These are phyloP conservation scores for Acanthamoeba castellanii DNA, from an alignment of 208 protist genomes.

Conservation along the genomic window DNA sequence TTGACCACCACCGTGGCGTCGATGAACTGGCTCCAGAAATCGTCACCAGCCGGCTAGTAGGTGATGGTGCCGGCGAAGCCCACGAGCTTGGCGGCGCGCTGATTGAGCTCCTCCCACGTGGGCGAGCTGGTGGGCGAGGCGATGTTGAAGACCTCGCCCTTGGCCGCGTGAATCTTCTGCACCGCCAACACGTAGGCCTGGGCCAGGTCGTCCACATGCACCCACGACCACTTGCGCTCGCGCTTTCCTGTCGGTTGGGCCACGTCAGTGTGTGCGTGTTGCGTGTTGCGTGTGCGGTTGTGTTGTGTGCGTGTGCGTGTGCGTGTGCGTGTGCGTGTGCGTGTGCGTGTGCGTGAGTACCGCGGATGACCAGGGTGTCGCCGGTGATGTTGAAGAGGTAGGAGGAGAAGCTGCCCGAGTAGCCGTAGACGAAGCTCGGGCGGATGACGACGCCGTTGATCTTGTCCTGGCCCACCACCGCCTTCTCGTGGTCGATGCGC, in stretches of 20 bases:
- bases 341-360: not conserved
- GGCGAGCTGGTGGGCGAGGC: not conserved
- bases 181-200: slow-evolving; percentile 70
- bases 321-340: not conserved
- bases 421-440: slow-evolving; percentile 66
- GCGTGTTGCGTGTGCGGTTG: too few relatives aligned
- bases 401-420: slow-evolving; percentile 48
- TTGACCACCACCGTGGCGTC: slow-evolving; percentile 52
- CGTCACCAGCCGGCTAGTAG: slow-evolving; percentile 29
- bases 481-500: slow-evolving; percentile 57
- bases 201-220: slow-evolving; percentile 64
- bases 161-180: slow-evolving; percentile 32
- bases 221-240: slow-evolving; percentile 49
- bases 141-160: slow-evolving; percentile 73
- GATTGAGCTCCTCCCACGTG: slow-evolving; percentile 63
- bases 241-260: not conserved
- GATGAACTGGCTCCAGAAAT: not conserved
- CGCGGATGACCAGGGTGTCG: slow-evolving; percentile 12
- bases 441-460: slow-evolving; percentile 57
- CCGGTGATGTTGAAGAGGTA: slow-evolving; percentile 8
- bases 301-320: not conserved
- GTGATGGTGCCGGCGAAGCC: slow-evolving; percentile 23
- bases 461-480: slow-evolving; percentile 45
- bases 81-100: slow-evolving; percentile 19
- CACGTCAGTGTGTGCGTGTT: not conserved